These are phyloP conservation scores for Neurospora sp. DNA, from an alignment of 495 filamentous ascomycete genomes.

Conservation along the genomic window DNA sequence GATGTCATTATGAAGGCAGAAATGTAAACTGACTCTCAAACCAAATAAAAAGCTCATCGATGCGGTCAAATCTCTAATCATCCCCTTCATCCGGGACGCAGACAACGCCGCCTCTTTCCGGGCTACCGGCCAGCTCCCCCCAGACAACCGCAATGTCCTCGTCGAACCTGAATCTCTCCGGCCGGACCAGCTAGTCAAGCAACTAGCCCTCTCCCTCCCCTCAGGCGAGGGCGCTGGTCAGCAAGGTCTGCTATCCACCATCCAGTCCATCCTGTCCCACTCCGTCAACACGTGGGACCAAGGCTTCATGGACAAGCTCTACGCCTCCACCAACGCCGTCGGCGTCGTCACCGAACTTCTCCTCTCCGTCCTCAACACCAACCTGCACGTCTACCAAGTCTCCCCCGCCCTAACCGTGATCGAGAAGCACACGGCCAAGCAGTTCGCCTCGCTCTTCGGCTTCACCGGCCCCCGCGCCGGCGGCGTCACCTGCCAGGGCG, in stretches of 20 bases:
- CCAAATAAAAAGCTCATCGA: constrained; percentile 48
- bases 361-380: constrained; percentile 77
- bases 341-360: constrained; percentile 77
- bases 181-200: constrained; percentile 56
- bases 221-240: constrained; percentile 51
- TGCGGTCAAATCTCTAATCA: constrained; percentile 61
- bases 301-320: constrained; percentile 89
- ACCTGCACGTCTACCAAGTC: constrained; percentile 82
- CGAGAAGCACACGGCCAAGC: constrained; percentile 63
- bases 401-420: constrained; percentile 81
- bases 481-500: constrained; percentile 80
- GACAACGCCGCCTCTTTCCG: constrained; percentile 51
- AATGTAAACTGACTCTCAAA: background rate
- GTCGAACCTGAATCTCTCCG: constrained; percentile 61
- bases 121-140: constrained; percentile 40
- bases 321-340: constrained; percentile 75
- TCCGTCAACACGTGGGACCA: constrained; percentile 96
- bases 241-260: constrained; percentile 56
- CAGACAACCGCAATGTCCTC: constrained; percentile 48
- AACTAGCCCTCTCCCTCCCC: constrained; percentile 59
- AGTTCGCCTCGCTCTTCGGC: constrained; percentile 67
- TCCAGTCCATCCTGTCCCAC: constrained; percentile 62
- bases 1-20: background rate
- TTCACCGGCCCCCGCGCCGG: constrained; percentile 64
- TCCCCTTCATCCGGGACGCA: constrained; percentile 69